These are phyloP conservation scores for Colletotrichum sp. DNA, from an alignment of 2,329 filamentous ascomycete species.

Conservation along the genomic window DNA sequence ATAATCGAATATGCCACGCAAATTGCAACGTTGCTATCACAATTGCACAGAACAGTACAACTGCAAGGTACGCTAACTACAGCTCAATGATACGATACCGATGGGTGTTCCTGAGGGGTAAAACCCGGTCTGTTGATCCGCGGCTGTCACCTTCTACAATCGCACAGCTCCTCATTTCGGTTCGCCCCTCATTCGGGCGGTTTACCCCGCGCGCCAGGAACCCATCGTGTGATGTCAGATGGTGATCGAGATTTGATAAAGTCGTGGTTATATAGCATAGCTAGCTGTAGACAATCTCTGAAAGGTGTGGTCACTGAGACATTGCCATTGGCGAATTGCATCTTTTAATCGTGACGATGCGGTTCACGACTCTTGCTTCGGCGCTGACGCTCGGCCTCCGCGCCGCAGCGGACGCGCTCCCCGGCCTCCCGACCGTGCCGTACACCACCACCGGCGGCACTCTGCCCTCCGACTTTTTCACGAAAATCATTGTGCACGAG, in stretches of 20 bases:
- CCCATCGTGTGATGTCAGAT: not conserved
- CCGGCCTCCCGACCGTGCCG: conserved; percentile 39
- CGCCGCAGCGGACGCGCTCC: not conserved
- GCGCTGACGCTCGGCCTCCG: not conserved
- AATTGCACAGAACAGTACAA: not conserved
- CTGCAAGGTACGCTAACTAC: not conserved
- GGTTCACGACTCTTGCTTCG: not conserved
- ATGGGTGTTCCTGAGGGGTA: not conserved
- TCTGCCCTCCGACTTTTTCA: conserved; percentile 31
- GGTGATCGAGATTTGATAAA: not conserved
- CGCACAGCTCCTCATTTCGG: not conserved
- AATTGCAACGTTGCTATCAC: conserved; percentile 8
- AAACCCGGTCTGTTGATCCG: not conserved
- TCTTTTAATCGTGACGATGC: not conserved
- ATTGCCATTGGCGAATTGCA: not conserved
- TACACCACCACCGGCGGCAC: conserved; percentile 30
- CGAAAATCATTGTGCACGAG: conserved; percentile 48
- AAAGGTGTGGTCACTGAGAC: not conserved
- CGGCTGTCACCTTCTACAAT: not conserved
- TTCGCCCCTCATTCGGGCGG: not conserved
- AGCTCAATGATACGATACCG: not conserved
- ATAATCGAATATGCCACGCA: not conserved
- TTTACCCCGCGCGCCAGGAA: not conserved
- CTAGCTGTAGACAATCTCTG: not conserved
- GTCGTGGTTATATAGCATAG: not conserved